Conservation (phyloP, 345 rosid genomes). For the Orychophragmus violaceus region DNA sequence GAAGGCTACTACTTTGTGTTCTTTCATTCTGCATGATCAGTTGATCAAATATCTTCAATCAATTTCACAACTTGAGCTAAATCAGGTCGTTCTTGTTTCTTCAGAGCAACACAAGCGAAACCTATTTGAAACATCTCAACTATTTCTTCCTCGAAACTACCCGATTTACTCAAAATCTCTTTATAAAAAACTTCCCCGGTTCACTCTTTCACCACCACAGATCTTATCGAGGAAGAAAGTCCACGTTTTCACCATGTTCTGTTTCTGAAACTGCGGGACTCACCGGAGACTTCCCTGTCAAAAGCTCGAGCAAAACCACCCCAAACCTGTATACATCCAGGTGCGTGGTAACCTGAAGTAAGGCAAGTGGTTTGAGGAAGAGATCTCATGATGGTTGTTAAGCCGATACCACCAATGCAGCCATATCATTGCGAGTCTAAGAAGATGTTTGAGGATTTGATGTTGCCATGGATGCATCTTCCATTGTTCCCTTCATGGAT, state of each 20-base stretch:
- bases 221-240: constrained; percentile 66
- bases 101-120: constrained; percentile 48
- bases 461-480: constrained; percentile 66
- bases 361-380: constrained; percentile 53
- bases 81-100: constrained; percentile 48
- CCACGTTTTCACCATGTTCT: constrained; percentile 36
- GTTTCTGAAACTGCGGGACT: constrained; percentile 38
- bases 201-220: constrained; percentile 66
- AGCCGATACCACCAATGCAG: constrained; percentile 64
- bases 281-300: constrained; percentile 84
- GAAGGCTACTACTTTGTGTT: constrained; percentile 39
- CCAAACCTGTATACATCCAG: constrained; percentile 95
- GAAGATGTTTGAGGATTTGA: constrained; percentile 75
- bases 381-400: constrained; percentile 55
- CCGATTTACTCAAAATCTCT: constrained; percentile 51
- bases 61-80: constrained; percentile 47
- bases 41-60: constrained; percentile 53
- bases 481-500: constrained; percentile 57
- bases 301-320: constrained; percentile 73
- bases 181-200: constrained; percentile 74
- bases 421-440: constrained; percentile 55
- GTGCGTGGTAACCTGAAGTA: constrained; percentile 84
- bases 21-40: constrained; percentile 35
- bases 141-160: constrained; percentile 62
- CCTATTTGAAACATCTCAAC: constrained; percentile 81